Conservation (phyloP, 2,329 filamentous ascomycete species). For the Alternaria consortialis region DNA sequence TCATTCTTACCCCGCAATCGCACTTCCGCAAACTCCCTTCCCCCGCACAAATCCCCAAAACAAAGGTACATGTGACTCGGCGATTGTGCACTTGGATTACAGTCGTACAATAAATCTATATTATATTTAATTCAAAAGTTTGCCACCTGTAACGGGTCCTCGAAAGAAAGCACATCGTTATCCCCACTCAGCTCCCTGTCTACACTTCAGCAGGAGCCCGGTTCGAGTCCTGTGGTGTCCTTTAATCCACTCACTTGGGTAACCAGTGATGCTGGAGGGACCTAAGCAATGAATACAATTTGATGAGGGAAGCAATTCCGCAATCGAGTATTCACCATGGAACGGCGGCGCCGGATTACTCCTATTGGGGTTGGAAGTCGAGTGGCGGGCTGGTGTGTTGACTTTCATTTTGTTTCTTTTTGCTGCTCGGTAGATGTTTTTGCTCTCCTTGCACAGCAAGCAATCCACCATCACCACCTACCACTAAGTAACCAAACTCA, state of each 20-base stretch:
- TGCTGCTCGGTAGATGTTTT: background rate
- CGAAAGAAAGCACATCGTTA: slow-evolving; percentile 46
- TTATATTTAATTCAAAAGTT: background rate
- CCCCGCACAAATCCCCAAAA: background rate
- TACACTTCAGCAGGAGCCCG: slow-evolving; percentile 49
- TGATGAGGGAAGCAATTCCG: slow-evolving; percentile 56
- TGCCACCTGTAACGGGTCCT: slow-evolving; percentile 49
- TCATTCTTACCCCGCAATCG: background rate
- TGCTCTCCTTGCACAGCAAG: background rate
- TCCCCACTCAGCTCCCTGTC: slow-evolving; percentile 44
- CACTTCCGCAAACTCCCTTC: background rate
- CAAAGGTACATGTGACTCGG: background rate
- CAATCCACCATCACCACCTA: background rate
- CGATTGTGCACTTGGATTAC: accelerated
- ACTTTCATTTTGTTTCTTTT: slow-evolving; percentile 46
- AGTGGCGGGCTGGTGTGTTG: slow-evolving; percentile 48
- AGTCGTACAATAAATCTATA: slow-evolving; percentile 1
- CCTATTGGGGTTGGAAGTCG: slow-evolving; percentile 47
- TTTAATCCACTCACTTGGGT: slow-evolving; percentile 50
- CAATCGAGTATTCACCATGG: slow-evolving; percentile 53
- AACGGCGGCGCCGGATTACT: slow-evolving; percentile 54
- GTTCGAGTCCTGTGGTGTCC: slow-evolving; percentile 55
- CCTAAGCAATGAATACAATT: slow-evolving; percentile 55
- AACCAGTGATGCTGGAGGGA: slow-evolving; percentile 53
- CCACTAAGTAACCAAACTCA: background rate